Percentiles rank a stretch among this genome's conserved stretches.
phyloP scores from a whole-genome alignment of 2,329 filamentous ascomycete species.

The Fusarium buxicola region DNA sequence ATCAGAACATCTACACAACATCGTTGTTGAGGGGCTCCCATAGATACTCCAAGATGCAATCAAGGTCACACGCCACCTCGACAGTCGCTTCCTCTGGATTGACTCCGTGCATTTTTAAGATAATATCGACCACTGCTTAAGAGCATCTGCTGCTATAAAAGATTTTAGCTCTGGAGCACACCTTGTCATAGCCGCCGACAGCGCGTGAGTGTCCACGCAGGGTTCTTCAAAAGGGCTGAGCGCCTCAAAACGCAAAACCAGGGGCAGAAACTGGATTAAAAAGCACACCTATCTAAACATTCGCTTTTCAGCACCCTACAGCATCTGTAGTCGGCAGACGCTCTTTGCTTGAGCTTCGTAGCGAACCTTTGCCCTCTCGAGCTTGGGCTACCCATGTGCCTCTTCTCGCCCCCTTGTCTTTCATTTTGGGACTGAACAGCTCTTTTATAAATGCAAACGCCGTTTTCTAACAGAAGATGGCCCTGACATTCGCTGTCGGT shows the following conservation, averaged over 20 bases:
- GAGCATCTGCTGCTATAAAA: slow-evolving; percentile 23
- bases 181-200: slow-evolving; percentile 14
- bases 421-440: slow-evolving; percentile 15
- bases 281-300: neutral
- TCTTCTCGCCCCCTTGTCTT: slow-evolving; percentile 12
- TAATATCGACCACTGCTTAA: slow-evolving; percentile 10
- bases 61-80: slow-evolving; percentile 13
- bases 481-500: neutral
- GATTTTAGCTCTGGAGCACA: slow-evolving; percentile 20
- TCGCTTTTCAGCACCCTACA: neutral
- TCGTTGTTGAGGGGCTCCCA: neutral
- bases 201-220: neutral
- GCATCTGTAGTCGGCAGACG: neutral
- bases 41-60: slow-evolving; percentile 27
- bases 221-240: neutral
- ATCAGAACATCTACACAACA: neutral
- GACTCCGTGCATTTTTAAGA: slow-evolving; percentile 30
- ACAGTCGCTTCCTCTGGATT: slow-evolving; percentile 19
- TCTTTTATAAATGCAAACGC: slow-evolving; percentile 24
- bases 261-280: neutral
- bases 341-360: neutral
- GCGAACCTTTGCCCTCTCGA: slow-evolving; percentile 10
- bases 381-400: slow-evolving; percentile 27
- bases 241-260: neutral
- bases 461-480: slow-evolving; percentile 24